These are phyloP conservation scores for Phaffia tasmanica DNA, from an alignment of 768 basidiomycete species.

Conservation along the genomic window DNA sequence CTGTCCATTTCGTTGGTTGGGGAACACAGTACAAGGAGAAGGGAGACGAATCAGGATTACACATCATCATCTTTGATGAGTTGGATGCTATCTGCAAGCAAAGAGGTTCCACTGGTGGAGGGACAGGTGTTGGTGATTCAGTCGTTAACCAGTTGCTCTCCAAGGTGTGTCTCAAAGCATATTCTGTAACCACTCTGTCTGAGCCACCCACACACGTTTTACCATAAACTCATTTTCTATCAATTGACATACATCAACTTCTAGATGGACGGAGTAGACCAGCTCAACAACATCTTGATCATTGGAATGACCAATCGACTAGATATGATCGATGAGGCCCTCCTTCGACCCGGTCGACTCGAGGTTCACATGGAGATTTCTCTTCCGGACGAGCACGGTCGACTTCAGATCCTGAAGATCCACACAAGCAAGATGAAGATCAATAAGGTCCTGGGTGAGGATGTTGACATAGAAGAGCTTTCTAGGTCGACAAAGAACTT, in stretches of 20 bases:
- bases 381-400: conserved; percentile 83
- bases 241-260: neutral
- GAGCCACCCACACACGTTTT: neutral
- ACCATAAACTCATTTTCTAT: neutral
- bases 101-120: conserved; percentile 77
- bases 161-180: conserved; percentile 51
- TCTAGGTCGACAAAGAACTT: conserved; percentile 88
- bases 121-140: conserved; percentile 96
- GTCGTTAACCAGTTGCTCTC: conserved; percentile 97
- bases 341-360: conserved; percentile 91
- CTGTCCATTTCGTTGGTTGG: conserved; percentile 1
- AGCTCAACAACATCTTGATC: conserved; percentile 95
- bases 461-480: conserved; percentile 73
- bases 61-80: conserved; percentile 99
- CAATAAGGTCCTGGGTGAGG: conserved; percentile 76
- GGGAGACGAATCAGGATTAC: conserved; percentile 88
- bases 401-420: conserved; percentile 84
- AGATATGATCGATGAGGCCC: conserved; percentile 98
- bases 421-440: conserved; percentile 89
- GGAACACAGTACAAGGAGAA: conserved; percentile 77
- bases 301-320: conserved; percentile 98
- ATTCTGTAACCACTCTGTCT: neutral
- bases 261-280: conserved; percentile 98
- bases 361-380: conserved; percentile 99
- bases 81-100: conserved; percentile 98